Evolutionary conservation across 2,329 filamentous ascomycete genomes (phyloP), one percentile per base, ranked within the genome.

Genomic region (Fusarium nygamai): DNA sequence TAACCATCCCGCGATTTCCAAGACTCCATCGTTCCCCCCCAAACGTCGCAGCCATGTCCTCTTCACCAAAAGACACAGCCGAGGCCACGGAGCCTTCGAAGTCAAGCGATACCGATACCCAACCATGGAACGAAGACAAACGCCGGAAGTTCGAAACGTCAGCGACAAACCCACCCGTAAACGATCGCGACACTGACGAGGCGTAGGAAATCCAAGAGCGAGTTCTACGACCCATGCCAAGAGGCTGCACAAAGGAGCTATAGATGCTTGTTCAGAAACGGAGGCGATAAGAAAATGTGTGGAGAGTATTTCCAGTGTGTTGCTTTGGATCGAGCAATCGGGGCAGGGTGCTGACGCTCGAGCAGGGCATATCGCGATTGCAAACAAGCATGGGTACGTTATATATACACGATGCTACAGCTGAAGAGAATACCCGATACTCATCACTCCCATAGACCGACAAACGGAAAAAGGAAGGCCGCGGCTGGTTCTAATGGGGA

Each of bases 181-280:
- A 39, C 29, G 27, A 58, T 19, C 36, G 7, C 61, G 43, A 60
- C 24, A 53, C 61, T 70, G 41, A 53, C 58, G 51, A 50, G 34
- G 56, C 38, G 69, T 79, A 98, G 96, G 76, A 98, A 98, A 87
- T 89, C 88, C 63, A 90, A 92, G 80, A 98, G 95, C 86, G 92
- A 98, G 82, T 98, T 93, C 85, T 94, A 94, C 82, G 96, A 99
- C 79, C 96, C 96, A 5, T 99, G 96, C 83, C 96, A 98, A 82
- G 96, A 98, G 79, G 94, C 94, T 10, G 96, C 96, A 13, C 87
- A 92, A 76, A 89, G 90, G 80, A 98, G 95, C 83, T 92, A 98
- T 76, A 92, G 91, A 82, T 99, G 96, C 80, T 85, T 99, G 80
- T 92, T 95, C 81, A 90, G 96, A 29, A 99, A 99, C 82, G 92